phyloP scores from a whole-genome alignment of 192 early-diverging fungal species.

The Funneliformis mosseae region DNA sequence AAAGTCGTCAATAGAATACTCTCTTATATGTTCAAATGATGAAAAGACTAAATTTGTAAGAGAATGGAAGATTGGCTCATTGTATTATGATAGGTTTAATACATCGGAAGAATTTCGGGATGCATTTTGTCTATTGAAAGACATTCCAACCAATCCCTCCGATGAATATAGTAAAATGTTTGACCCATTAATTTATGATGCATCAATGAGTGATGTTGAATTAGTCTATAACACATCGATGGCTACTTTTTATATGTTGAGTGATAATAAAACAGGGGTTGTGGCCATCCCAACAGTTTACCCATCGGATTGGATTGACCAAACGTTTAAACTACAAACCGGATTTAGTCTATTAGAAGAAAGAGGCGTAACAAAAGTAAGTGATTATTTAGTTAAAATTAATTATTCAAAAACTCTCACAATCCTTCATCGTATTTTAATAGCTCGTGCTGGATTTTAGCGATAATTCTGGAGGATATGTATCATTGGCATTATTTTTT shows the following conservation, averaged over 20 bases:
- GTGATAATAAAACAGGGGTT: not conserved
- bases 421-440: not conserved
- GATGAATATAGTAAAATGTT: no score
- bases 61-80: not conserved
- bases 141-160: not conserved
- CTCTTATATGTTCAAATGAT: not conserved
- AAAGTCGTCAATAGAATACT: not conserved
- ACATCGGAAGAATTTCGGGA: not conserved
- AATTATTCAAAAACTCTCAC: not conserved
- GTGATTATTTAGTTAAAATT: not conserved
- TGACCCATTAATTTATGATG: not conserved
- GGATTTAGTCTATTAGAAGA: not conserved
- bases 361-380: not conserved
- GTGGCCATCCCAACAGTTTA: not conserved
- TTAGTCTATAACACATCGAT: not conserved
- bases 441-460: not conserved
- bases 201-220: not conserved
- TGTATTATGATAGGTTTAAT: not conserved
- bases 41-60: not conserved
- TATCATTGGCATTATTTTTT: not conserved
- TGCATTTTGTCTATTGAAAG: not conserved
- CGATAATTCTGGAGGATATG: not conserved
- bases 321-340: not conserved
- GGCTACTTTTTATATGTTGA: not conserved
- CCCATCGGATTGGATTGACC: not conserved